Evolutionary conservation across 1,284 basidiomycete species (phyloP).

Genomic region (Lignosus rhinocerotis): DNA sequence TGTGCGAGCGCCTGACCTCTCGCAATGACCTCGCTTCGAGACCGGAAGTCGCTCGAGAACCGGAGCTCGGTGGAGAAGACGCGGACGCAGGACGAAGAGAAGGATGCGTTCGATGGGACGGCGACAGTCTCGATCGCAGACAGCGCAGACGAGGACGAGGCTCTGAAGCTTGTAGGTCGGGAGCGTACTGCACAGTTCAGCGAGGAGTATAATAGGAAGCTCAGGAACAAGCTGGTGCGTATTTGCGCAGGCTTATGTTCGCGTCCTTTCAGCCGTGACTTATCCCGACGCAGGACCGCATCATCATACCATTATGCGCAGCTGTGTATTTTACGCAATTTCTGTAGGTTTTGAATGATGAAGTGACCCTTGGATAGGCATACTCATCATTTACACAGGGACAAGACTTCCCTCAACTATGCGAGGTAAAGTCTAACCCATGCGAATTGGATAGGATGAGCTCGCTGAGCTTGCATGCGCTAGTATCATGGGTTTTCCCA

Average conservation of each 20-base stretch:
- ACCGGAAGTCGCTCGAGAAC: conserved; percentile 14
- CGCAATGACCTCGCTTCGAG: conserved; percentile 12
- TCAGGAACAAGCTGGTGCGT: conserved; percentile 59
- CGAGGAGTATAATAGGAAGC: conserved; percentile 58
- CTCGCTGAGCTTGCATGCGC: conserved; percentile 1
- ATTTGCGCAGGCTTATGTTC: not conserved
- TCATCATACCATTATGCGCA: conserved; percentile 63
- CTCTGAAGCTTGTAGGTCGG: conserved; percentile 55
- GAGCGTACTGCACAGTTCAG: conserved; percentile 53
- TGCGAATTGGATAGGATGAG: not conserved
- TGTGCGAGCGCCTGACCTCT: not conserved
- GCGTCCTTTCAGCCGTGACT: not conserved
- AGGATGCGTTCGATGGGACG: conserved; percentile 21
- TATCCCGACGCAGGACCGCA: conserved; percentile 42
- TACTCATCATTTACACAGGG: conserved; percentile 37
- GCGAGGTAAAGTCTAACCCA: conserved; percentile 44
- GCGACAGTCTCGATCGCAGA: conserved; percentile 32
- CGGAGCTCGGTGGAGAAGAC: conserved; percentile 15
- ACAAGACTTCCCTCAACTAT: conserved; percentile 71
- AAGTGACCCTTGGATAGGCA: not conserved
- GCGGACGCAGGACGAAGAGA: conserved; percentile 20
- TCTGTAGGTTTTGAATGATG: conserved; percentile 40
- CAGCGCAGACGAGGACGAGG: conserved; percentile 52
- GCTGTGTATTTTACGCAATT: conserved; percentile 70
- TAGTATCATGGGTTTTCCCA: conserved; percentile 68